Evolutionary conservation across 805 yeast species (phyloP).

Genomic region (Hanseniaspora lachancei): DNA sequence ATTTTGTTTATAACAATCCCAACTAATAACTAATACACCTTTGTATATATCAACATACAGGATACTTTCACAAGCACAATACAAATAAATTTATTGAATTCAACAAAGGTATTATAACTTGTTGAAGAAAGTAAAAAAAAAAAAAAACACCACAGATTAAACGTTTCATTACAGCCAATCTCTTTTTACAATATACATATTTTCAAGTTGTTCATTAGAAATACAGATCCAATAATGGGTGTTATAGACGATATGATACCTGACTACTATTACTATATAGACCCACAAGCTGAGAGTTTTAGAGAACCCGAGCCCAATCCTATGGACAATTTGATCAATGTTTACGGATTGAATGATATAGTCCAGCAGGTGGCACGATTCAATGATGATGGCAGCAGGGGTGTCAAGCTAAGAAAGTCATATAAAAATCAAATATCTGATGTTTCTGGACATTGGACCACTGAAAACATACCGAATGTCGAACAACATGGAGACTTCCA

Average conservation of each 20-base stretch:
- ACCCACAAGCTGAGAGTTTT: conserved; percentile 22
- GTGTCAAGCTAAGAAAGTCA: conserved; percentile 84
- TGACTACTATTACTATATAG: conserved; percentile 31
- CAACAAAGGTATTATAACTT: too few relatives aligned
- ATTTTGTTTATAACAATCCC: too few relatives aligned
- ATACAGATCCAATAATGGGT: conserved; percentile 1
- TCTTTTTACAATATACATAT: not conserved
- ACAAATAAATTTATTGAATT: too few relatives aligned
- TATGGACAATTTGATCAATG: conserved; percentile 49
- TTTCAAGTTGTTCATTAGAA: conserved; percentile 4
- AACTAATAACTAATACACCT: too few relatives aligned
- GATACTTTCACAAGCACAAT: too few relatives aligned
- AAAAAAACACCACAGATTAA: not conserved
- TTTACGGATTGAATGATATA: conserved; percentile 54
- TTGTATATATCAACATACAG: too few relatives aligned
- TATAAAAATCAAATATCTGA: conserved; percentile 87
- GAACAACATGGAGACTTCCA: conserved; percentile 29
- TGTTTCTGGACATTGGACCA: conserved; percentile 54
- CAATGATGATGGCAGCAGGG: conserved; percentile 79
- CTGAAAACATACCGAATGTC: conserved; percentile 40
- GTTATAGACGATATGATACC: conserved; percentile 17
- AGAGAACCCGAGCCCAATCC: conserved; percentile 53
- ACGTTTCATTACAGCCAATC: not conserved
- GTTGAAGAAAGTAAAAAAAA: too few relatives aligned
- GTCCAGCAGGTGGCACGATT: conserved; percentile 75